These are phyloP conservation scores for Wickerhamiella kurtzmanii DNA, from an alignment of 805 yeast genomes.

Conservation along the genomic window DNA sequence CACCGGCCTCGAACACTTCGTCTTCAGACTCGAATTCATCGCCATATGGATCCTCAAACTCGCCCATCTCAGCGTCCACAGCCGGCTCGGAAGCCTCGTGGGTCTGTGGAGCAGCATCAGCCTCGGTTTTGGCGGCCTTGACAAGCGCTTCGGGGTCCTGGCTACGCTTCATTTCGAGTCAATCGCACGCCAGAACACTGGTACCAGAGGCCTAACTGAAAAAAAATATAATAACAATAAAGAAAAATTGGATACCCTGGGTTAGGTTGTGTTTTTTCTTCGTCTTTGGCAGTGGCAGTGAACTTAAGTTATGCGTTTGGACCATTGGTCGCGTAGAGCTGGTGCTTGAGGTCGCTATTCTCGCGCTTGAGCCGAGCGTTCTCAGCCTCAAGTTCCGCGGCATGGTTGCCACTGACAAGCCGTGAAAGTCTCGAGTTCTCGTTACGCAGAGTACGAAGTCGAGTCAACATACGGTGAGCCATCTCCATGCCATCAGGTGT, in stretches of 20 bases:
- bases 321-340: slow-evolving; percentile 2
- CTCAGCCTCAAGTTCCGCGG: slow-evolving; percentile 15
- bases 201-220: neutral
- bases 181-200: neutral
- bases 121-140: slow-evolving; percentile 9
- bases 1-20: slow-evolving; percentile 54
- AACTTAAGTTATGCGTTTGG: too few species aligned
- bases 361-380: slow-evolving; percentile 10
- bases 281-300: too few species aligned
- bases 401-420: slow-evolving; percentile 9
- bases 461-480: slow-evolving; percentile 18
- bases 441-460: slow-evolving; percentile 14
- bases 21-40: slow-evolving; percentile 70
- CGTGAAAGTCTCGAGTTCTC: slow-evolving; percentile 16
- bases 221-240: slow-evolving; percentile 6
- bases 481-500: slow-evolving; percentile 16
- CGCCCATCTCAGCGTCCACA: slow-evolving; percentile 28
- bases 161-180: slow-evolving; percentile 12
- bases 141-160: slow-evolving; percentile 7
- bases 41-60: slow-evolving; percentile 47
- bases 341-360: slow-evolving; percentile 9
- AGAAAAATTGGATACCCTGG: neutral
- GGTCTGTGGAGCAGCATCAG: slow-evolving; percentile 3
- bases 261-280: neutral
- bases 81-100: slow-evolving; percentile 8